A percentile compares a stretch with the other conserved stretches of the same genome.
These are phyloP conservation scores for Dendrocalamus latiflorus DNA, from an alignment of 202 grass and related monocot species.

Conservation along the genomic window DNA sequence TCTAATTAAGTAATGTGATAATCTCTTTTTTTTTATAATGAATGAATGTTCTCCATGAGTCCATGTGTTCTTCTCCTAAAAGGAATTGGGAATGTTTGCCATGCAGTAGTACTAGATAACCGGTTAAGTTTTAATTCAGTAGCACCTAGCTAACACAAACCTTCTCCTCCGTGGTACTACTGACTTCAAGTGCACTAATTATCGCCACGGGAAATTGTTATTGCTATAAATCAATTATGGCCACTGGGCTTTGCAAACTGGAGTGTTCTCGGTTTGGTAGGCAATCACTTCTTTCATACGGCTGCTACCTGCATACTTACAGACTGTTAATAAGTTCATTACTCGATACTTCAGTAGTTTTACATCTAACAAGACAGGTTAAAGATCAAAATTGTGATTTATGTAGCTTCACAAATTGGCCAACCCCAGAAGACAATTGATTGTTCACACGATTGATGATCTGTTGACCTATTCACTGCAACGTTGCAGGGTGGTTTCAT, in stretches of 20 bases:
- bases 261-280: neutral
- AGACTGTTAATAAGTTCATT: neutral
- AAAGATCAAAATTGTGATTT: too few species aligned
- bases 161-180: constrained; percentile 10
- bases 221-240: constrained; percentile 13
- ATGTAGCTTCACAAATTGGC: too few species aligned
- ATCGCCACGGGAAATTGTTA: neutral
- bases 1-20: constrained; percentile 5
- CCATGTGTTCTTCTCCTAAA: too few species aligned
- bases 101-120: neutral
- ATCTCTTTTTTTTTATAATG: neutral
- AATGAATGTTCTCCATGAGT: too few species aligned
- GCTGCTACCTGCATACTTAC: neutral
- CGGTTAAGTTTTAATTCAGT: constrained; percentile 1
- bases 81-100: constrained; percentile 18
- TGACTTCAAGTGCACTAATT: neutral
- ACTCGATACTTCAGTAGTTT: too few species aligned
- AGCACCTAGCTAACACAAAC: neutral
- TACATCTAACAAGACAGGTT: too few species aligned
- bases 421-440: neutral
- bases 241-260: neutral
- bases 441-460: constrained; percentile 1
- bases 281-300: neutral
- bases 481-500: constrained; percentile 59
- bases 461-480: neutral